A percentile compares a stretch with the other conserved stretches of the same genome.
These are phyloP conservation scores for Miscanthus lutarioriparius DNA, from an alignment of 176 grass and related monocot species.

Conservation along the genomic window DNA sequence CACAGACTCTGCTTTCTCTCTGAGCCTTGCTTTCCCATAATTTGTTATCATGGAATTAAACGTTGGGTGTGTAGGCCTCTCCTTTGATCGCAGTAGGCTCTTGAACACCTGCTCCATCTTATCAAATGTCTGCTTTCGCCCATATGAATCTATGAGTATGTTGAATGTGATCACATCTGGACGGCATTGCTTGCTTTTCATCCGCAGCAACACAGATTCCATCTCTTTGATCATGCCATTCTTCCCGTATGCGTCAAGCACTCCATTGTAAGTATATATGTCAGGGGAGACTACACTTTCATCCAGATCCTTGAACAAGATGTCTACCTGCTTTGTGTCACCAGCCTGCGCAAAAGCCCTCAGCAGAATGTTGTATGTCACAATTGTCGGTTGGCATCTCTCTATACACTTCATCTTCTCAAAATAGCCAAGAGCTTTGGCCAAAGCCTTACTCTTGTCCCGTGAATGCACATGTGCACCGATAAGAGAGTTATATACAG, in stretches of 20 bases:
- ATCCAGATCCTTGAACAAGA: conserved; percentile 89
- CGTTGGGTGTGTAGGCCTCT: conserved; percentile 78
- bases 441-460: conserved; percentile 77
- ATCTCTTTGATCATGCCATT: conserved; percentile 94
- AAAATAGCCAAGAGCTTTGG: conserved; percentile 82
- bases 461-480: conserved; percentile 77
- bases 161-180: conserved; percentile 95
- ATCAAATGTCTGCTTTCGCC: conserved; percentile 71
- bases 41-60: conserved; percentile 99
- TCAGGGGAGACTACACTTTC: conserved; percentile 68
- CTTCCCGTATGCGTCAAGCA: conserved; percentile 85
- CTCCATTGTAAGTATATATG: conserved; percentile 80
- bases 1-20: conserved; percentile 71
- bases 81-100: conserved; percentile 80
- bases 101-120: conserved; percentile 99
- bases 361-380: conserved; percentile 94
- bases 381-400: conserved; percentile 76
- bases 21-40: conserved; percentile 86
- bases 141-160: conserved; percentile 92
- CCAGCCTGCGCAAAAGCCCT: conserved; percentile 89
- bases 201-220: conserved; percentile 70
- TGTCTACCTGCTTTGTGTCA: conserved; percentile 67
- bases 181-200: conserved; percentile 86
- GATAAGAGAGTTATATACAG: conserved; percentile 91
- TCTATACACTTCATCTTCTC: conserved; percentile 95